A percentile compares a stretch with the other conserved stretches of the same genome.
These are phyloP conservation scores for Fusarium staphyleae DNA, from an alignment of 2,329 filamentous ascomycete species.

Conservation along the genomic window DNA sequence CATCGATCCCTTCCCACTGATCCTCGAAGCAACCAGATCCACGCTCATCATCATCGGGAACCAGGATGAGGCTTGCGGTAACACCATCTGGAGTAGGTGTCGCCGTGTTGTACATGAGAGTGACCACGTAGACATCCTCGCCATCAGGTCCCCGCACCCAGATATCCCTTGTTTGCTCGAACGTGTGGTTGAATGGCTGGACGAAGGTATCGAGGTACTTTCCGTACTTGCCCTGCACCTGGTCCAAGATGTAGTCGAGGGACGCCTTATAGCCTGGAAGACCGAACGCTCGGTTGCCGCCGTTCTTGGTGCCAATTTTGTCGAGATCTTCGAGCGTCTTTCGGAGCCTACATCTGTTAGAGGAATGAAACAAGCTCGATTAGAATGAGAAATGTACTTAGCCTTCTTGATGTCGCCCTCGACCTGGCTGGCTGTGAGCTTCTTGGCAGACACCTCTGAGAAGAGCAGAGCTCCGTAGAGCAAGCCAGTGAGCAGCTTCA, in stretches of 20 bases:
- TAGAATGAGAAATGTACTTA: conserved; percentile 16
- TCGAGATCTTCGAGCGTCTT: conserved; percentile 62
- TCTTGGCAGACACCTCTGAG: conserved; percentile 31
- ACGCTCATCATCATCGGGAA: conserved; percentile 47
- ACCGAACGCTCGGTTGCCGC: conserved; percentile 67
- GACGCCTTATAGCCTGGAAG: conserved; percentile 66
- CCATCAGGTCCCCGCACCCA: conserved; percentile 54
- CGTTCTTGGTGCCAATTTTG: conserved; percentile 61
- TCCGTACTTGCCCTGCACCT: conserved; percentile 49
- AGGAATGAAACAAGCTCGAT: rapidly evolving
- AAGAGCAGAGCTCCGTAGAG: conserved; percentile 35
- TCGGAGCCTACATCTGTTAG: conserved; percentile 53
- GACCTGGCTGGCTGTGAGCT: conserved; percentile 35
- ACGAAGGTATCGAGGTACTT: conserved; percentile 54
- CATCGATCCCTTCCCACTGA: conserved; percentile 55
- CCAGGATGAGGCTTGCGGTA: conserved; percentile 48
- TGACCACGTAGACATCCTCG: conserved; percentile 52
- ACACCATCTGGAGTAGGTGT: conserved; percentile 51
- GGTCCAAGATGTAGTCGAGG: conserved; percentile 62
- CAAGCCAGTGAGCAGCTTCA: conserved; percentile 35
- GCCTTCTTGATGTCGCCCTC: conserved; percentile 37
- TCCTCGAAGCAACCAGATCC: conserved; percentile 53
- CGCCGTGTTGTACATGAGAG: conserved; percentile 56
- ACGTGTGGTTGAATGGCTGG: conserved; percentile 57
- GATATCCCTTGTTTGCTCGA: conserved; percentile 52